Conservation (phyloP, 306 rosid genomes). For the Sesbania bispinosa region DNA sequence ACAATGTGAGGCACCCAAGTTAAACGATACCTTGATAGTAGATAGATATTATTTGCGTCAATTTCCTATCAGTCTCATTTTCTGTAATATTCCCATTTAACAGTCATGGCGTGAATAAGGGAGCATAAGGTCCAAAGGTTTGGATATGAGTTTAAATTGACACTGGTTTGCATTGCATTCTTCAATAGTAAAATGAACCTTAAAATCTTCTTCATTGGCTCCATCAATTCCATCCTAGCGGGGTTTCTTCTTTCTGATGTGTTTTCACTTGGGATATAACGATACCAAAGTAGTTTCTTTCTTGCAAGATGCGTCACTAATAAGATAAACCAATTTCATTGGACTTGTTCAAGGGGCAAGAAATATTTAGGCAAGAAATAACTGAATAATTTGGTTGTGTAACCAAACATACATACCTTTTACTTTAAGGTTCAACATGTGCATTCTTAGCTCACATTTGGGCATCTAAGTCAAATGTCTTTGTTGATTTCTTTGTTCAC, state of each 20-base stretch:
- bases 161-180: background rate
- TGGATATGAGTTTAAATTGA: background rate
- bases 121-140: background rate
- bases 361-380: conserved; percentile 3
- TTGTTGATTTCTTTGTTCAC: background rate
- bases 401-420: conserved; percentile 16
- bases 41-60: no score
- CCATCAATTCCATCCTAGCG: background rate
- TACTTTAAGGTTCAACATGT: conserved; percentile 1
- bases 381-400: background rate
- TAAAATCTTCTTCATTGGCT: background rate
- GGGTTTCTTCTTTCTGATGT: background rate
- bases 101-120: no score
- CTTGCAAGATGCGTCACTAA: background rate
- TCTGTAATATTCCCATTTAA: no score
- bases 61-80: no score
- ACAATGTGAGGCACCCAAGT: no score
- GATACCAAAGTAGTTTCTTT: background rate
- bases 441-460: background rate
- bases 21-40: no score
- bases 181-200: conserved; percentile 4
- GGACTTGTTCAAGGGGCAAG: conserved; percentile 13
- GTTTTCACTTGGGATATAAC: background rate
- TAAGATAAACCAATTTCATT: background rate
- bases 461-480: background rate